phyloP scores from a whole-genome alignment of 768 basidiomycete genomes.

The Calocera cornea region DNA sequence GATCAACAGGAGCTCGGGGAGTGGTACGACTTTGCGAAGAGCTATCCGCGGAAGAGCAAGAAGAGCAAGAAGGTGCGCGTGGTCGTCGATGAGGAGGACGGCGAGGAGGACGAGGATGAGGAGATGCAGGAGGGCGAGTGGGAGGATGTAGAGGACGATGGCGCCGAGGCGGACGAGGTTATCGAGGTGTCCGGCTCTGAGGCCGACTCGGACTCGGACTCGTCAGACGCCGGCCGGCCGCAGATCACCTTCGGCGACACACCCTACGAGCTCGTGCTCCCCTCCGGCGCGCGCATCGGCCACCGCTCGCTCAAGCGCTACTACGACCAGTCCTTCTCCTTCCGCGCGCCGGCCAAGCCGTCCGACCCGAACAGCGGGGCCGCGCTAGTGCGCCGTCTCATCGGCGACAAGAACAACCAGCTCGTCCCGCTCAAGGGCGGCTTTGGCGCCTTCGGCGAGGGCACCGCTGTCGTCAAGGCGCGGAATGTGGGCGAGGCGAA shows the following conservation, averaged over 20 bases:
- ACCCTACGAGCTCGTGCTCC: conserved; percentile 75
- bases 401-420: conserved; percentile 71
- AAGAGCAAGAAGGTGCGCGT: conserved; percentile 15
- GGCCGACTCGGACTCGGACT: conserved; percentile 23
- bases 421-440: conserved; percentile 76
- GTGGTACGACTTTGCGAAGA: conserved; percentile 79
- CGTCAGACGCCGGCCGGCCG: conserved; percentile 35
- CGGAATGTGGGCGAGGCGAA: conserved; percentile 90
- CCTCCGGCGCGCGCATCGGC: conserved; percentile 83
- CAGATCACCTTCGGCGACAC: conserved; percentile 68
- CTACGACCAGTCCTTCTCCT: conserved; percentile 67
- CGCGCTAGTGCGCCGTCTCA: conserved; percentile 58
- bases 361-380: conserved; percentile 61
- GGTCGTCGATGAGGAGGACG: conserved; percentile 22
- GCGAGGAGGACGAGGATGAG: conserved; percentile 21
- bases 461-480: conserved; percentile 73
- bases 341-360: conserved; percentile 28
- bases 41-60: conserved; percentile 33
- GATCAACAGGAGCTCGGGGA: conserved; percentile 83
- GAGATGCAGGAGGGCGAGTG: conserved; percentile 25
- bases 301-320: conserved; percentile 79
- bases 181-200: conserved; percentile 17
- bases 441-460: conserved; percentile 72
- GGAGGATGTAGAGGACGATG: conserved; percentile 17
- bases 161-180: conserved; percentile 29